phyloP scores from a whole-genome alignment of 2,329 filamentous ascomycete species.

The Monosporascus cannonballus region DNA sequence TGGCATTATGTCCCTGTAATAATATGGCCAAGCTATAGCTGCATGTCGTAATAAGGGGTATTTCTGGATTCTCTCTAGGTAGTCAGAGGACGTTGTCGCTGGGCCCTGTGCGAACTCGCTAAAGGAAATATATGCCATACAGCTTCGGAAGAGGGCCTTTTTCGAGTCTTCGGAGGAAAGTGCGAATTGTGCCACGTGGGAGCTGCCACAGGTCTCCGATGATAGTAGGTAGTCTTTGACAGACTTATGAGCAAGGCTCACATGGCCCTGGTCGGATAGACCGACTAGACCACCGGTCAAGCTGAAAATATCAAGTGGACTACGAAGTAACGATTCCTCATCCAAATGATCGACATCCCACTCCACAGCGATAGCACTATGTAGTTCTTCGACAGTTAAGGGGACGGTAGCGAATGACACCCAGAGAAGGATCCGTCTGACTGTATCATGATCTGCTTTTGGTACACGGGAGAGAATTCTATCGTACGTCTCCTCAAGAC shows the following conservation, averaged over 20 bases:
- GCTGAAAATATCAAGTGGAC: slow-evolving; percentile 4
- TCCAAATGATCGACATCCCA: background rate
- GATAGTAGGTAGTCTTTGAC: slow-evolving; percentile 7
- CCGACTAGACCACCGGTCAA: slow-evolving; percentile 4
- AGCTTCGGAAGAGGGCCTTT: background rate
- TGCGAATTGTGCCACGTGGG: background rate
- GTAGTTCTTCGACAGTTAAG: slow-evolving; percentile 5
- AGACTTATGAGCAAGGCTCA: slow-evolving; percentile 6
- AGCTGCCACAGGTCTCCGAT: background rate
- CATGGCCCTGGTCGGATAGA: slow-evolving; percentile 2
- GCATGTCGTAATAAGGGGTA: slow-evolving; percentile 3
- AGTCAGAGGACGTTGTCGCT: background rate
- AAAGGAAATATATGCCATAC: slow-evolving; percentile 5
- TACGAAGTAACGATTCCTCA: slow-evolving; percentile 4
- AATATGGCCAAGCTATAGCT: slow-evolving; percentile 6
- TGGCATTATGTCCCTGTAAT: slow-evolving; percentile 1
- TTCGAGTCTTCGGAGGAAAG: background rate
- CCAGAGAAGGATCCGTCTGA: slow-evolving; percentile 6
- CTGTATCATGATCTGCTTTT: background rate
- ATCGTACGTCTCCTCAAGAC: slow-evolving; percentile 6
- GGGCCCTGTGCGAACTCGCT: slow-evolving; percentile 1
- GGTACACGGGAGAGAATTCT: background rate
- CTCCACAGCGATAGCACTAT: slow-evolving; percentile 7
- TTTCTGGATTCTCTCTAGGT: background rate
- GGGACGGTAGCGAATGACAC: slow-evolving; percentile 4